Evolutionary conservation across 2,329 filamentous ascomycete species (phyloP).

Genomic region (Clathrospora elynae): DNA sequence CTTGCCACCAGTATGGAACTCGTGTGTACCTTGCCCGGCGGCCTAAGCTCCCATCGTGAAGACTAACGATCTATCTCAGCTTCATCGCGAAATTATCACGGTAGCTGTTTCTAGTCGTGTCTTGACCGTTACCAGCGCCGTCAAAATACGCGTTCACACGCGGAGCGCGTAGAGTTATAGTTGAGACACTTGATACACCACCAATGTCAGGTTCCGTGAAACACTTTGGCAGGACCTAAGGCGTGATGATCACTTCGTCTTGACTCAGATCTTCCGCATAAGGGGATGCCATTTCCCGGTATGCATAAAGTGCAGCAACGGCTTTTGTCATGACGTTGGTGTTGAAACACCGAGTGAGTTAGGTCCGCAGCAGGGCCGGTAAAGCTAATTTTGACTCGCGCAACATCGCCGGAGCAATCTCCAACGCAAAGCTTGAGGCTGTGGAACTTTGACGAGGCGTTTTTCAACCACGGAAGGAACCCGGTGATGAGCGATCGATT

Average conservation of each 20-base stretch:
- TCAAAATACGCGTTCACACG: slow-evolving; percentile 12
- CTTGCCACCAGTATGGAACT: slow-evolving; percentile 16
- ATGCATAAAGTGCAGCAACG: slow-evolving; percentile 10
- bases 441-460: slow-evolving; percentile 1
- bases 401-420: slow-evolving; percentile 11
- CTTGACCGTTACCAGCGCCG: slow-evolving; percentile 12
- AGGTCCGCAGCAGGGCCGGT: slow-evolving; percentile 7
- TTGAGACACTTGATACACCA: slow-evolving; percentile 11
- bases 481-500: no score
- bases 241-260: slow-evolving; percentile 5
- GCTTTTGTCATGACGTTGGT: slow-evolving; percentile 16
- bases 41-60: slow-evolving; percentile 25
- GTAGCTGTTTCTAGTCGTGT: slow-evolving; percentile 15
- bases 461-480: slow-evolving; percentile 4
- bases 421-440: slow-evolving; percentile 5
- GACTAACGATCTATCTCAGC: slow-evolving; percentile 26
- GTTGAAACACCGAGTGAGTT: slow-evolving; percentile 13
- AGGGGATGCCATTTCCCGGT: slow-evolving; percentile 2
- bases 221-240: slow-evolving; percentile 4
- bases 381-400: slow-evolving; percentile 21
- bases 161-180: slow-evolving; percentile 11
- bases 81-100: slow-evolving; percentile 25
- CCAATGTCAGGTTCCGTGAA: slow-evolving; percentile 10
- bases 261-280: slow-evolving; percentile 4
- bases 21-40: slow-evolving; percentile 27